A percentile compares a stretch with the other conserved stretches of the same genome.
These are phyloP conservation scores for Gentiana macrophylla DNA, from an alignment of 257 asterid species.

Conservation along the genomic window DNA sequence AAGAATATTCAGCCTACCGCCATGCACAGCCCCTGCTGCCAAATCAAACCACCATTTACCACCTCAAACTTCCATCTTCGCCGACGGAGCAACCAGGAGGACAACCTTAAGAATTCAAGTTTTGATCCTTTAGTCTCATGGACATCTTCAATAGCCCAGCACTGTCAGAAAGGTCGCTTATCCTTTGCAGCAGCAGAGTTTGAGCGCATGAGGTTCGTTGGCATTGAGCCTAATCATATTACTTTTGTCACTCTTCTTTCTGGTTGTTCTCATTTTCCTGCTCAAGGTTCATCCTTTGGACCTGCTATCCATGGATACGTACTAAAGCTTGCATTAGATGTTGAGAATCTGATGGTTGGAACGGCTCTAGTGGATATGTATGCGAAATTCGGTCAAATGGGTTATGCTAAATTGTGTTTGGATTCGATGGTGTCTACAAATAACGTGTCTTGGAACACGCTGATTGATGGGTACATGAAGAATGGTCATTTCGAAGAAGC, in stretches of 20 bases:
- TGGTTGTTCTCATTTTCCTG: slow-evolving; percentile 53
- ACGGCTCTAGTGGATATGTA: slow-evolving; percentile 69
- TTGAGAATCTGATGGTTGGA: slow-evolving; percentile 47
- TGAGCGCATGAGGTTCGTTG: slow-evolving; percentile 42
- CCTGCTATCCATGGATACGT: slow-evolving; percentile 49
- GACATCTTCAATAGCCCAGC: slow-evolving; percentile 59
- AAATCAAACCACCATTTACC: slow-evolving; percentile 3
- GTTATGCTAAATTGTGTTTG: slow-evolving; percentile 37
- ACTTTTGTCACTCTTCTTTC: slow-evolving; percentile 61
- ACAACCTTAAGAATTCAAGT: slow-evolving; percentile 4
- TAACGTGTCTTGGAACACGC: slow-evolving; percentile 65
- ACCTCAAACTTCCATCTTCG: slow-evolving; percentile 10
- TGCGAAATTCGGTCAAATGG: slow-evolving; percentile 41
- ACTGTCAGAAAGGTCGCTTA: slow-evolving; percentile 52
- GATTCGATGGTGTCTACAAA: slow-evolving; percentile 37
- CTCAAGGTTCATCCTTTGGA: slow-evolving; percentile 23
- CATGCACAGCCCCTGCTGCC: slow-evolving; percentile 10
- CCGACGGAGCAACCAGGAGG: slow-evolving; percentile 11
- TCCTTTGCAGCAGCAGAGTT: slow-evolving; percentile 38
- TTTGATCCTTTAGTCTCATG: slow-evolving; percentile 46
- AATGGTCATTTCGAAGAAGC: slow-evolving; percentile 42
- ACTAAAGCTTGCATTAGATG: slow-evolving; percentile 49
- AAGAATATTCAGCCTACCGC: slow-evolving; percentile 6
- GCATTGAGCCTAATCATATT: slow-evolving; percentile 44
- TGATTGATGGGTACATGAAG: slow-evolving; percentile 60